Base-by-base conservation (phyloP, 345 rosid species). In the Citrus inodora region DNA sequence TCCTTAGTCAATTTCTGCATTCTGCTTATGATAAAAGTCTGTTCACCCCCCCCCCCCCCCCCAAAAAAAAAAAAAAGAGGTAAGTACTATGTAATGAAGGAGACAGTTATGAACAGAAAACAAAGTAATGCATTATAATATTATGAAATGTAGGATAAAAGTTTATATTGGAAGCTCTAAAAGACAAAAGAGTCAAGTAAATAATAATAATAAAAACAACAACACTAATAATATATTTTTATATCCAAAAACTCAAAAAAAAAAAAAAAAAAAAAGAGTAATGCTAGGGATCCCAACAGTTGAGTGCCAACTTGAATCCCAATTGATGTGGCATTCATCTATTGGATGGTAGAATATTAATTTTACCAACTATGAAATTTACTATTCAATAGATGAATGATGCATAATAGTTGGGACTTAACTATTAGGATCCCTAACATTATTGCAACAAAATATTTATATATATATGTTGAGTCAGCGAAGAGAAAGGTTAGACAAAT, bases 21-120 rank as follows among this genome's bases (percentile, higher is more conserved):
- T 87, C 83, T 94, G 91, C 97, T 96, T 83, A 96, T 92, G 61
- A 96, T 87, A 68, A 91, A 67, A 64, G 99, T 94, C 99, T 96
- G 92, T 76, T 73, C 71, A 74, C 79, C 3, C 48, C 13, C 14
- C 48, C 16, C 48, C 48, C 48, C 13, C 48, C 14, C 11, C 1
- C 9, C 11, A 0, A 0, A 1, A 74, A 0, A 32, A 32, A 32
- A 73, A 1, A 28, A 74, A 56, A 27, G 59, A 1, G 73, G 53
- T 53, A 76, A 56, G 30, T 30, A 62, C n/a, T 24, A 51, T 35
- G 16, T 58, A 60, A 74, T 46, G 16, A 46, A 81, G 35, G 67
- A 30, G 32, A 25, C 8, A 33, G 9, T 17, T 32, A 76, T 19
- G 33, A 35, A 61, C 14, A 38, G 21, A 40, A 74, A 24, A 71